Evolutionary conservation across 1,139 yeast genomes (phyloP).

Genomic region (Saccharomyces hybrid): DNA sequence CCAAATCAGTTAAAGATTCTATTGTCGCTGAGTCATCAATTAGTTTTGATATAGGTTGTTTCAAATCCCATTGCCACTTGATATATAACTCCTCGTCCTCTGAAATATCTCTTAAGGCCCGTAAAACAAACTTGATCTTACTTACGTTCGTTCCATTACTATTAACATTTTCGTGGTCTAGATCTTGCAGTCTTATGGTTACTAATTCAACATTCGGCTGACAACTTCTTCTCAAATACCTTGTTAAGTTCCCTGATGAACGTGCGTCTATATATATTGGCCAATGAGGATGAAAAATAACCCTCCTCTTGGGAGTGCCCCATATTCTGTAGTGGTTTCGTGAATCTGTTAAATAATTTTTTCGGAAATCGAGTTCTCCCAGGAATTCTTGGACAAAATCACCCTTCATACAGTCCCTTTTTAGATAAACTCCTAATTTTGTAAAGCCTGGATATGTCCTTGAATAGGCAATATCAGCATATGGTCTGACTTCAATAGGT

Average conservation of each 20-base stretch:
- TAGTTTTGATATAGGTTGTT: slow-evolving; percentile 65
- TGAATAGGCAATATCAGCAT: slow-evolving; percentile 31
- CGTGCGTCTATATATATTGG: slow-evolving; percentile 73
- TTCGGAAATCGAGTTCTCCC: slow-evolving; percentile 66
- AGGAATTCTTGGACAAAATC: slow-evolving; percentile 55
- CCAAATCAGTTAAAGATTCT: slow-evolving; percentile 40
- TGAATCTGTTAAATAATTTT: slow-evolving; percentile 54
- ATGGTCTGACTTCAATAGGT: slow-evolving; percentile 30
- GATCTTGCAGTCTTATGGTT: slow-evolving; percentile 38
- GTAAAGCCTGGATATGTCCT: slow-evolving; percentile 60
- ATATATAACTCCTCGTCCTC: slow-evolving; percentile 63
- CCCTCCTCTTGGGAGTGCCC: slow-evolving; percentile 82
- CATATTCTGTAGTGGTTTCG: slow-evolving; percentile 72
- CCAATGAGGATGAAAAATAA: slow-evolving; percentile 43
- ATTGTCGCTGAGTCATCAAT: slow-evolving; percentile 33
- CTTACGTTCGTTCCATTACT: neutral
- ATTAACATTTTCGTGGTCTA: neutral
- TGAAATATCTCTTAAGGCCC: slow-evolving; percentile 50
- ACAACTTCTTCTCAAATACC: slow-evolving; percentile 74
- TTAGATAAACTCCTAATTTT: slow-evolving; percentile 55
- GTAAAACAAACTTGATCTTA: slow-evolving; percentile 2
- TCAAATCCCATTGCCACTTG: slow-evolving; percentile 82
- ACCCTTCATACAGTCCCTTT: slow-evolving; percentile 38
- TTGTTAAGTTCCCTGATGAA: slow-evolving; percentile 64
- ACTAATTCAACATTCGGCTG: slow-evolving; percentile 65